phyloP scores from a whole-genome alignment of 768 basidiomycete species.

The Russula sp. region DNA sequence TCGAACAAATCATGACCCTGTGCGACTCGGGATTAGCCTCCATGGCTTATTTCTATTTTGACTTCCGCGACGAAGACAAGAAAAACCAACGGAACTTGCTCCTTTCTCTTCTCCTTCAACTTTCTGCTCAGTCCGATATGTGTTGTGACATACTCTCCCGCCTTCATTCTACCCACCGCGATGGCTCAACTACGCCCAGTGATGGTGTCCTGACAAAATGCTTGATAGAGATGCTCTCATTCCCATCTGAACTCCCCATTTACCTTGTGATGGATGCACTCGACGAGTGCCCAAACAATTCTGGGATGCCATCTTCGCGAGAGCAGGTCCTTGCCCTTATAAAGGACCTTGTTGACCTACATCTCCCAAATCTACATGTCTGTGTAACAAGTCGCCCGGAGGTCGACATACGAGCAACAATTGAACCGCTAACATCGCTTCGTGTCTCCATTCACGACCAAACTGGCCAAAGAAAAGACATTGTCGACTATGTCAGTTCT shows the following conservation, averaged over 20 bases:
- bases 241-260: background rate
- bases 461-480: conserved; percentile 2
- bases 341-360: background rate
- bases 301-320: background rate
- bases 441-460: conserved; percentile 5
- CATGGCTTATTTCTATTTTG: background rate
- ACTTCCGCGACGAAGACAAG: background rate
- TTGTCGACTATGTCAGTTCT: background rate
- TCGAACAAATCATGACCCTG: background rate
- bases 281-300: conserved; percentile 4
- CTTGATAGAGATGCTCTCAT: background rate
- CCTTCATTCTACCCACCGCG: background rate
- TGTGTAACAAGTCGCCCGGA: background rate
- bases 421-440: background rate
- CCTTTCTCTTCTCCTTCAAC: background rate
- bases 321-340: background rate
- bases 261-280: conserved; percentile 3
- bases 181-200: background rate
- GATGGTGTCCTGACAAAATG: background rate
- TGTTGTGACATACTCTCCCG: background rate
- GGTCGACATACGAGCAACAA: background rate
- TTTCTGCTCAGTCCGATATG: background rate
- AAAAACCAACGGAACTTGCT: background rate
- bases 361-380: background rate
- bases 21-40: background rate